phyloP scores from a whole-genome alignment of 139 green algal species.

The Volvox africanus region DNA sequence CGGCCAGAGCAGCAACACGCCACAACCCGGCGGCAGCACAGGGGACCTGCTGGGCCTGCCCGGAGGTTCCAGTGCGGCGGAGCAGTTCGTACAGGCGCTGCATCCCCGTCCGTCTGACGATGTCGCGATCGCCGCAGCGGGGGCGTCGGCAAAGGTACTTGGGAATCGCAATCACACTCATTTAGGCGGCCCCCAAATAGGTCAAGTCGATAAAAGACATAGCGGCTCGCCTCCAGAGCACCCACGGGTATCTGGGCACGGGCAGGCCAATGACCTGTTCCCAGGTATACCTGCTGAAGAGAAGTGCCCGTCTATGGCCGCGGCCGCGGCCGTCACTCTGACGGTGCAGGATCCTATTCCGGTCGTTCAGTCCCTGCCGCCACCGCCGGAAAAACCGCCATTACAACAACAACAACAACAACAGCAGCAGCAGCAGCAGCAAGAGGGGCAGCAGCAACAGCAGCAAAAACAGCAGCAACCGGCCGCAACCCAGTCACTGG shows the following conservation, averaged over 20 bases:
- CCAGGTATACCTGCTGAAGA: no score
- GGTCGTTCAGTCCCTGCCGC: neutral
- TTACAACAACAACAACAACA: neutral
- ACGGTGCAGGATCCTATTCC: no score
- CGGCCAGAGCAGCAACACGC: neutral
- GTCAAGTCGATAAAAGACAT: no score
- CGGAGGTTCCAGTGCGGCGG: neutral
- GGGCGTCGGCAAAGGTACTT: neutral
- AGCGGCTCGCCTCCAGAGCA: no score
- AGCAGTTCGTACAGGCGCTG: conserved; percentile 7
- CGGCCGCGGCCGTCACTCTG: no score
- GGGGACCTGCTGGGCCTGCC: conserved; percentile 10
- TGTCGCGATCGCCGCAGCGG: neutral
- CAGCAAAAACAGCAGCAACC: neutral
- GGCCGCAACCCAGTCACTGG: neutral
- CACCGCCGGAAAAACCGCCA: neutral
- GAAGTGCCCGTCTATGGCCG: no score
- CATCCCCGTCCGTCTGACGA: neutral
- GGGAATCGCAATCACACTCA: no score
- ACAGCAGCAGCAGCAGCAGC: neutral
- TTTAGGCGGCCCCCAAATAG: no score
- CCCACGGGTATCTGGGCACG: no score
- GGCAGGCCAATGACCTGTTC: no score
- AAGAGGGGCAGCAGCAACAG: neutral
- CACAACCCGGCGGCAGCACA: neutral